Evolutionary conservation across 2,329 filamentous ascomycete species (phyloP).

Genomic region (Fusarium metavorans): DNA sequence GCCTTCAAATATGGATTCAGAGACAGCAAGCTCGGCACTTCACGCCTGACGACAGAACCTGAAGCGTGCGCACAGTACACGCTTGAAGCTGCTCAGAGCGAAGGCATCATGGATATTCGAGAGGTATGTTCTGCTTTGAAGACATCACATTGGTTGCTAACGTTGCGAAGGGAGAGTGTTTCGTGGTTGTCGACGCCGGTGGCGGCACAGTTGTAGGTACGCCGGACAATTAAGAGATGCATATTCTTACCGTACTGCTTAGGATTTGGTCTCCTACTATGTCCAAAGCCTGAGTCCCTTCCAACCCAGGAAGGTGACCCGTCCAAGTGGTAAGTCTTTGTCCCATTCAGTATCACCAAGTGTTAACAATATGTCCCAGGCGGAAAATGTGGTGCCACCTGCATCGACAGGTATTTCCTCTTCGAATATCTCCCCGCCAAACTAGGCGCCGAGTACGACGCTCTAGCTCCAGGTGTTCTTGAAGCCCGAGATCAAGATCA

Average conservation of each 20-base stretch:
- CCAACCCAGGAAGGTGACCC: background rate
- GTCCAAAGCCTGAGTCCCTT: constrained; percentile 13
- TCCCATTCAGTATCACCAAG: background rate
- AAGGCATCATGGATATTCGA: constrained; percentile 4
- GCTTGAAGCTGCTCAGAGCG: constrained; percentile 1
- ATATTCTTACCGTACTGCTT: background rate
- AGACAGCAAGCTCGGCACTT: background rate
- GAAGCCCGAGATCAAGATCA: background rate
- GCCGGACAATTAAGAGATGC: background rate
- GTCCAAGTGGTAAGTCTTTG: background rate
- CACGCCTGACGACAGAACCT: constrained; percentile 18
- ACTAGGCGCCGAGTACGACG: constrained; percentile 6
- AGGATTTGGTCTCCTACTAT: constrained; percentile 23
- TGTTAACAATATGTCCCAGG: background rate
- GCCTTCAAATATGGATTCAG: constrained; percentile 16
- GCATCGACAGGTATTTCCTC: constrained; percentile 21
- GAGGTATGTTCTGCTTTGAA: background rate
- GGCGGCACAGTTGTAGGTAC: constrained; percentile 28
- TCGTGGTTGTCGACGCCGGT: constrained; percentile 29
- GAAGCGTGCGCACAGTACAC: constrained; percentile 30
- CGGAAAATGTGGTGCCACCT: constrained; percentile 5
- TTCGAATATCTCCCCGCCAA: constrained; percentile 14
- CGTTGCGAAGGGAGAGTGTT: constrained; percentile 11
- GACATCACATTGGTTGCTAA: background rate
- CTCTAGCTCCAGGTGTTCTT: background rate